A percentile compares a stretch with the other conserved stretches of the same genome.
These are phyloP conservation scores for Blastocladiella britannica DNA, from an alignment of 192 early-diverging fungal species.

Conservation along the genomic window DNA sequence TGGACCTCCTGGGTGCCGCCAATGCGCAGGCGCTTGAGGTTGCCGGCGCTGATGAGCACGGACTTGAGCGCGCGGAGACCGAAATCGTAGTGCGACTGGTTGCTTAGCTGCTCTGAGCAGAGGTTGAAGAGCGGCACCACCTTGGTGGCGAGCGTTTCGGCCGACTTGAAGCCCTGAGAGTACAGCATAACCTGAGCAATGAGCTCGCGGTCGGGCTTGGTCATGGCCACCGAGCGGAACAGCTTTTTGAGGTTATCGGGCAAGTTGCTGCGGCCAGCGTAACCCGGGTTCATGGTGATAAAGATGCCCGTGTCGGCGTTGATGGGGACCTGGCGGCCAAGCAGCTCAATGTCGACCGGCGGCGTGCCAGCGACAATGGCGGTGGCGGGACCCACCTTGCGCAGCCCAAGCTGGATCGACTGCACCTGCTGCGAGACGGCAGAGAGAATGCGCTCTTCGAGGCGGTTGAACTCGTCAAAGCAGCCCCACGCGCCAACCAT, in stretches of 20 bases:
- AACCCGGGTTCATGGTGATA: slow-evolving; percentile 99
- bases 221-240: slow-evolving; percentile 98
- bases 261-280: slow-evolving; percentile 91
- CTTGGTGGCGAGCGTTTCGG: slow-evolving; percentile 80
- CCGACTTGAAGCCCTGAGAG: slow-evolving; percentile 95
- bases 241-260: slow-evolving; percentile 98
- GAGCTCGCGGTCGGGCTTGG: slow-evolving; percentile 85
- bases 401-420: slow-evolving; percentile 88
- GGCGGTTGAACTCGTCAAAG: slow-evolving; percentile 98
- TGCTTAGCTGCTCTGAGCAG: slow-evolving; percentile 79
- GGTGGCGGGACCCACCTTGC: slow-evolving; percentile 6
- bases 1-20: slow-evolving; percentile 17
- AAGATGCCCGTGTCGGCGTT: slow-evolving; percentile 86
- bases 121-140: slow-evolving; percentile 94
- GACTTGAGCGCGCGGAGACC: slow-evolving; percentile 94
- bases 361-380: slow-evolving; percentile 23
- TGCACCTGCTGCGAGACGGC: slow-evolving; percentile 99
- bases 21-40: slow-evolving; percentile 74
- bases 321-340: slow-evolving; percentile 67
- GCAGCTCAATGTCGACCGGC: slow-evolving; percentile 73
- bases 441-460: slow-evolving; percentile 93
- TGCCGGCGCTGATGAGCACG: slow-evolving; percentile 98
- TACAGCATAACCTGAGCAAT: slow-evolving; percentile 99
- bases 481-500: slow-evolving; percentile 99
- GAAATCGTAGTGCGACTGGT: slow-evolving; percentile 98